Evolutionary conservation across 208 protist genomes (phyloP).

Genomic region (Trypanosoma vivax): DNA sequence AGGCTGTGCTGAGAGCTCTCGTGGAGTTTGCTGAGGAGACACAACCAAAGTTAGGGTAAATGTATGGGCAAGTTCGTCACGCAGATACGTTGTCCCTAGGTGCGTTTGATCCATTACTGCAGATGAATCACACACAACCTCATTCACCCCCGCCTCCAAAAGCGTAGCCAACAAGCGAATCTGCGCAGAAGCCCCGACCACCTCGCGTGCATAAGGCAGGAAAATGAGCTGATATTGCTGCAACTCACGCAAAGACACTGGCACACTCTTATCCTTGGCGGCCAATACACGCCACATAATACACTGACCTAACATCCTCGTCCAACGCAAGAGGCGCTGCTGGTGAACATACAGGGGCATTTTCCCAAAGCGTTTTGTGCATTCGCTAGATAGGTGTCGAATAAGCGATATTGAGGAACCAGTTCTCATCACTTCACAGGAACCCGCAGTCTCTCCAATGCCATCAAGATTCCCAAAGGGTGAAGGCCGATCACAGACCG

Average conservation of each 20-base stretch:
- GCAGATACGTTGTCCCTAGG: neutral
- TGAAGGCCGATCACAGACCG: no score
- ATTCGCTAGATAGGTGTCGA: neutral
- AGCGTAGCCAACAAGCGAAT: neutral
- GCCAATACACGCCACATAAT: slow-evolving; percentile 8
- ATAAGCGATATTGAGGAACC: neutral
- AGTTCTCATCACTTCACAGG: no score
- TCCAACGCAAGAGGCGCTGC: slow-evolving; percentile 19
- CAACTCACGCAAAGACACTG: slow-evolving; percentile 7
- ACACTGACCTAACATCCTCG: slow-evolving; percentile 15
- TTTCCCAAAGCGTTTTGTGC: slow-evolving; percentile 8
- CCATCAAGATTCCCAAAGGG: no score
- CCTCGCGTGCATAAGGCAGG: slow-evolving; percentile 3
- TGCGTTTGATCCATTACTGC: neutral
- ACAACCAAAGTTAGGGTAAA: no score
- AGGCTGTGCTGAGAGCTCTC: neutral
- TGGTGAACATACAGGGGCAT: slow-evolving; percentile 9
- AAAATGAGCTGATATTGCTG: slow-evolving; percentile 13
- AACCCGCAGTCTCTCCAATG: no score
- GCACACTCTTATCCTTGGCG: neutral
- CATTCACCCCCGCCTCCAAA: slow-evolving; percentile 3
- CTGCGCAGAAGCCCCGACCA: neutral
- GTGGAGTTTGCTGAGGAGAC: neutral
- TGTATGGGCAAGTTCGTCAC: no score
- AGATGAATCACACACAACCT: neutral